Evolutionary conservation across 495 filamentous ascomycete genomes (phyloP).

Genomic region (Monascus purpureus): DNA sequence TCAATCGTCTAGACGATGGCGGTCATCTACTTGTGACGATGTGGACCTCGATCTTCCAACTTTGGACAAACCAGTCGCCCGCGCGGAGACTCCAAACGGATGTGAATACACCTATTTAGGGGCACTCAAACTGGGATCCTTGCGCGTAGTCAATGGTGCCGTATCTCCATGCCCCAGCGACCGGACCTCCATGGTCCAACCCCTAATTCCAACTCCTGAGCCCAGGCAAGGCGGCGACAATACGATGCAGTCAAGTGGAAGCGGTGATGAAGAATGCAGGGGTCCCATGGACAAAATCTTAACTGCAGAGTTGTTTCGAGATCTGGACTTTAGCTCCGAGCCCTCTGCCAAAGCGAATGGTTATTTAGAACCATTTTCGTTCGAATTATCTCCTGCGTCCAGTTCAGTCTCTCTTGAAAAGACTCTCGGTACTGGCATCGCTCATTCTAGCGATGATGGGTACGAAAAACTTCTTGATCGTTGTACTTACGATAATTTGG

Average conservation of each 20-base stretch:
- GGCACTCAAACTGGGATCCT: constrained; percentile 32
- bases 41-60: constrained; percentile 1
- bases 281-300: background rate
- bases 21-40: constrained; percentile 6
- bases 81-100: constrained; percentile 27
- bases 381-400: no score
- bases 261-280: no score
- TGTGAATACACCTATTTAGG: constrained; percentile 35
- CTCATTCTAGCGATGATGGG: no score
- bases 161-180: constrained; percentile 29
- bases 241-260: constrained; percentile 1
- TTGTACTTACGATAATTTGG: no score
- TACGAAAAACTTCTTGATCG: constrained; percentile 4
- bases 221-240: constrained; percentile 7
- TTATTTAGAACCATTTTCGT: constrained; percentile 31
- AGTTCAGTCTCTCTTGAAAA: no score
- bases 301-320: constrained; percentile 5
- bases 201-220: constrained; percentile 11
- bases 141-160: constrained; percentile 36
- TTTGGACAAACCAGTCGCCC: constrained; percentile 3
- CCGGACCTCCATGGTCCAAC: no score
- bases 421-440: no score
- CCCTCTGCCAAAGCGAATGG: no score
- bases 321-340: no score
- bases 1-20: constrained; percentile 8